phyloP scores from a whole-genome alignment of 1,284 basidiomycete genomes.

The Porogramme epimiltina region DNA sequence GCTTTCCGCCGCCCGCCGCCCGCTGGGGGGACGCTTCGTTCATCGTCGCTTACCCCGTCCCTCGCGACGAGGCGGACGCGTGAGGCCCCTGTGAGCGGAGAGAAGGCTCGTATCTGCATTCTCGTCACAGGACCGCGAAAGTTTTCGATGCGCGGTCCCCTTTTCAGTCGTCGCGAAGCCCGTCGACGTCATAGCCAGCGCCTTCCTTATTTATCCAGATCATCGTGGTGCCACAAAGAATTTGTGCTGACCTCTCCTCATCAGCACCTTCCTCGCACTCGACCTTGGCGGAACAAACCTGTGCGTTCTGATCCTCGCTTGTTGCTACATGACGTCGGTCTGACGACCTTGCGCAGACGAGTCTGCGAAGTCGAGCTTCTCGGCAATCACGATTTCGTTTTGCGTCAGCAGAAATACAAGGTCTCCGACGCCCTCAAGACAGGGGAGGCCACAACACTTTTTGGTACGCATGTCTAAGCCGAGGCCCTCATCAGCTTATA shows the following conservation, averaged over 20 bases:
- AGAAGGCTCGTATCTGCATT: not conserved
- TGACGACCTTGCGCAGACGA: constrained; percentile 54
- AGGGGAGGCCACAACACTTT: constrained; percentile 81
- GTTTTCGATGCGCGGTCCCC: not conserved
- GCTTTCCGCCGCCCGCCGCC: not conserved
- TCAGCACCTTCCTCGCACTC: constrained; percentile 89
- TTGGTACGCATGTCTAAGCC: constrained; percentile 64
- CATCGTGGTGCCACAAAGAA: not conserved
- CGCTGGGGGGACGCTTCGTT: too few relatives aligned
- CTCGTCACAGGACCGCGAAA: constrained; percentile 20
- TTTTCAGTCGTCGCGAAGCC: not conserved
- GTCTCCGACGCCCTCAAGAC: constrained; percentile 90
- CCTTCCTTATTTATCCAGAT: not conserved
- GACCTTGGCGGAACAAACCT: constrained; percentile 96
- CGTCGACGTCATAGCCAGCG: constrained; percentile 13
- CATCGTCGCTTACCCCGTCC: too few relatives aligned
- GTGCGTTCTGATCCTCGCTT: constrained; percentile 47
- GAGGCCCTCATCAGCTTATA: not conserved
- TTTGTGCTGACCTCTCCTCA: constrained; percentile 3
- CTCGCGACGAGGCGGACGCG: too few relatives aligned
- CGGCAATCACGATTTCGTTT: constrained; percentile 85
- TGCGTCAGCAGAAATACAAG: constrained; percentile 93
- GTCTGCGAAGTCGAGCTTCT: constrained; percentile 92
- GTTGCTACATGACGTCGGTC: constrained; percentile 5
- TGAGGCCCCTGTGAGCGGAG: too few relatives aligned